Evolutionary conservation across 768 basidiomycete genomes (phyloP), one percentile per base, ranked within the genome.

Genomic region (Collybia sordida): DNA sequence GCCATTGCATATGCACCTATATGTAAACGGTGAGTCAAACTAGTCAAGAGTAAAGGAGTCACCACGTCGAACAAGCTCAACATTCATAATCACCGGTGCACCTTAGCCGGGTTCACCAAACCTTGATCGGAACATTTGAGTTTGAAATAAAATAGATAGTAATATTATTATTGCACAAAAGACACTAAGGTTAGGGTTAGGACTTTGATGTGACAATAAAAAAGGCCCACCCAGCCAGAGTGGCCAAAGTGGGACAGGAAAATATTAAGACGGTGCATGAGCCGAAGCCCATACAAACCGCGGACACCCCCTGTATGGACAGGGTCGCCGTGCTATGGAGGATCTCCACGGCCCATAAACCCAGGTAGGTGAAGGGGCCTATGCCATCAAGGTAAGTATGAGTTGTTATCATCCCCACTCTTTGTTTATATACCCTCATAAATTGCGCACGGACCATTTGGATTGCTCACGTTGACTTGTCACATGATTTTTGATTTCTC

Each of bases 261-360:
- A 86, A 86, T 85, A 85, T 86, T 85, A 58, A 74, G 83, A 85
- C 81, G 77, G 78, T 86, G 83, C 85, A 83, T 83, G 79, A 75
- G 74, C 83, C 82, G 72, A 78, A 80, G 79, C 79, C 68, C 80
- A 84, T 76, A 83, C 81, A 82, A 83, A 64, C 76, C 74, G 62
- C 60, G 60, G 50, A 57, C 60, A 64, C 69, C 68, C 77, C 74
- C 75, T 78, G 73, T 70, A 54, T 67, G 82, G 81, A 82, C 81
- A 83, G 59, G 78, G 81, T 83, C 82, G 80, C 81, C 82, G 79
- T 83, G 81, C 81, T 81, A 83, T 83, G 81, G 69, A 77, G 74
- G 68, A 59, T 71, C 66, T 74, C 76, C 64, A 73, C 68, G 56
- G 72, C 78, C 82, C 79, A 78, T 68, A 80, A 70, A 66, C 77